A percentile compares a stretch with the other conserved stretches of the same genome.
Evolutionary conservation across 495 filamentous ascomycete species (phyloP).

Genomic region (Tuber melanosporum): DNA sequence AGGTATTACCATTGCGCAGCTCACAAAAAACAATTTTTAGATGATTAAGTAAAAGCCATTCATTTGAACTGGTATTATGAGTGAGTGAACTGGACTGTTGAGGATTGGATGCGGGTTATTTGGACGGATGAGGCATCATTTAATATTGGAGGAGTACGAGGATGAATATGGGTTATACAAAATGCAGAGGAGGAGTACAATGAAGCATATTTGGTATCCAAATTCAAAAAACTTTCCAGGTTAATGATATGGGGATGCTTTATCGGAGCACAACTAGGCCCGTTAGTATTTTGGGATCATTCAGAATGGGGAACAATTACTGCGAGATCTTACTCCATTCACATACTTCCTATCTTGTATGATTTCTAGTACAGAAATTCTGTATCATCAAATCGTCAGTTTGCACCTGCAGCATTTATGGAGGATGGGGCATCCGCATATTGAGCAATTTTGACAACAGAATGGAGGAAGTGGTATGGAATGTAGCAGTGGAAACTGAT

Average conservation of each 20-base stretch:
- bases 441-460: not conserved
- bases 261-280: not conserved
- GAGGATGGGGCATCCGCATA: constrained; percentile 10
- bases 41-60: not conserved
- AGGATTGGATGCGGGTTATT: constrained; percentile 5
- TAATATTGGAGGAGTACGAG: not conserved
- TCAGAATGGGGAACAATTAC: constrained; percentile 10
- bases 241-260: constrained; percentile 7
- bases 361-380: constrained; percentile 18
- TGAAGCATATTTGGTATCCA: constrained; percentile 8
- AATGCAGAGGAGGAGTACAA: constrained; percentile 10
- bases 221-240: not conserved
- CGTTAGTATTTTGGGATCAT: constrained; percentile 9
- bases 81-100: not conserved
- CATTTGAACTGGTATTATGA: not conserved
- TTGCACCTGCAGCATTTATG: constrained; percentile 7
- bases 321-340: constrained; percentile 5
- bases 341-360: constrained; percentile 15
- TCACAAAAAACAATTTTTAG: not conserved
- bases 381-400: not conserved
- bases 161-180: constrained; percentile 7
- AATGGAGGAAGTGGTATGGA: not conserved
- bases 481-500: not conserved
- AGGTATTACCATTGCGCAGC: not conserved
- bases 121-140: constrained; percentile 21